phyloP scores from a whole-genome alignment of 2,329 filamentous ascomycete genomes.

The Cladosporium sp. region DNA sequence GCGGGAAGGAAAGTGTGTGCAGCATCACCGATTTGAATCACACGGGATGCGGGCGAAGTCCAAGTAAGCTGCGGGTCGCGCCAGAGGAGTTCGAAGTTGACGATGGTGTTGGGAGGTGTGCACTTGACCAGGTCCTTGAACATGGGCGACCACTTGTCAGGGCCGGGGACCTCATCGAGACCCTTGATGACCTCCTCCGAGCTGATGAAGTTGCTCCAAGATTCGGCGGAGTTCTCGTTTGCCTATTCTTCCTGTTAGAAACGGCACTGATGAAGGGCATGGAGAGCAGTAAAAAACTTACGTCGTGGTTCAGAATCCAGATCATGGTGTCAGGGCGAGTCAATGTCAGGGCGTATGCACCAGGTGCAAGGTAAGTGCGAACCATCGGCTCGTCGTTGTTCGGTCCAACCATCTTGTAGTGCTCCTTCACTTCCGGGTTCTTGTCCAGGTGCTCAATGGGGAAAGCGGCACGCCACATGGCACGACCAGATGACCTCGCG shows the following conservation, averaged over 20 bases:
- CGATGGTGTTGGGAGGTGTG: slow-evolving; percentile 43
- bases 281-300: slow-evolving; percentile 6
- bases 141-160: slow-evolving; percentile 41
- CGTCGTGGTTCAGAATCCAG: slow-evolving; percentile 48
- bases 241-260: slow-evolving; percentile 27
- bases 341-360: slow-evolving; percentile 42
- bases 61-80: slow-evolving; percentile 41
- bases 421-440: slow-evolving; percentile 43
- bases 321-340: slow-evolving; percentile 45
- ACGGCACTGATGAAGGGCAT: too few species aligned
- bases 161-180: slow-evolving; percentile 42
- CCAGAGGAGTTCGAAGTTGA: slow-evolving; percentile 48
- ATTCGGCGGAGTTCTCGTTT: slow-evolving; percentile 41
- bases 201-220: slow-evolving; percentile 45
- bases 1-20: slow-evolving; percentile 44
- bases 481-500: slow-evolving; percentile 28
- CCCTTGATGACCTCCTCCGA: slow-evolving; percentile 41
- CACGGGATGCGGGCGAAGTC: slow-evolving; percentile 39
- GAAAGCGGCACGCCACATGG: slow-evolving; percentile 31
- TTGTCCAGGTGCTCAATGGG: slow-evolving; percentile 41
- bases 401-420: slow-evolving; percentile 39
- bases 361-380: slow-evolving; percentile 40
- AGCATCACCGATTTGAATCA: slow-evolving; percentile 43
- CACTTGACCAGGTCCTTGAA: slow-evolving; percentile 42
- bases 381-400: slow-evolving; percentile 40